phyloP scores from a whole-genome alignment of 2,329 filamentous ascomycete genomes.

The Pyrenophora graminea region DNA sequence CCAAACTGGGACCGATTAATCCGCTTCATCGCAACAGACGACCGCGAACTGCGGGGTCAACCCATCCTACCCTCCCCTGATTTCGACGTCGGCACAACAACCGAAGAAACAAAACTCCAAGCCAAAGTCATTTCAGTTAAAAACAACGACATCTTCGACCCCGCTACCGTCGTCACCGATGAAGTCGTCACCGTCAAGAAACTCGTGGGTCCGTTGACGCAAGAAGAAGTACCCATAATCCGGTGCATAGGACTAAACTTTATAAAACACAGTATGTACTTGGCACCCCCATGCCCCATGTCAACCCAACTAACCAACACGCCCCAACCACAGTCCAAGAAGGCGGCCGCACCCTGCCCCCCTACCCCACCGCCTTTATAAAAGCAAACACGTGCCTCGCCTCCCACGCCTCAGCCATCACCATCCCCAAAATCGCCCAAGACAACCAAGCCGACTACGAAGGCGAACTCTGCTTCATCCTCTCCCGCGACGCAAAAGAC shows the following conservation, averaged over 20 bases:
- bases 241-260: constrained; percentile 66
- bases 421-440: constrained; percentile 56
- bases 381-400: constrained; percentile 51
- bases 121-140: constrained; percentile 55
- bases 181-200: constrained; percentile 59
- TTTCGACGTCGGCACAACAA: constrained; percentile 57
- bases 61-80: constrained; percentile 53
- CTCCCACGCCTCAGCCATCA: constrained; percentile 49
- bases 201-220: constrained; percentile 58
- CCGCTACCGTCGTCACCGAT: constrained; percentile 57
- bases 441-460: constrained; percentile 53
- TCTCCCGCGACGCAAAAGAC: constrained; percentile 58
- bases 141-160: constrained; percentile 57
- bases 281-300: not conserved
- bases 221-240: constrained; percentile 59
- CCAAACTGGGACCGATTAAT: constrained; percentile 58
- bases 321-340: constrained; percentile 51
- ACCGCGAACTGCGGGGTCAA: constrained; percentile 56
- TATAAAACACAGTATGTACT: constrained; percentile 56
- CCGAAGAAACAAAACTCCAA: constrained; percentile 54
- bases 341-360: constrained; percentile 56
- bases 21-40: constrained; percentile 59
- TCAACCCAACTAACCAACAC: not conserved
- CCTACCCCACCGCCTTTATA: constrained; percentile 57
- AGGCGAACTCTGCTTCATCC: constrained; percentile 52